Evolutionary conservation across 495 filamentous ascomycete genomes (phyloP).

Genomic region (Zalerion maritima): DNA sequence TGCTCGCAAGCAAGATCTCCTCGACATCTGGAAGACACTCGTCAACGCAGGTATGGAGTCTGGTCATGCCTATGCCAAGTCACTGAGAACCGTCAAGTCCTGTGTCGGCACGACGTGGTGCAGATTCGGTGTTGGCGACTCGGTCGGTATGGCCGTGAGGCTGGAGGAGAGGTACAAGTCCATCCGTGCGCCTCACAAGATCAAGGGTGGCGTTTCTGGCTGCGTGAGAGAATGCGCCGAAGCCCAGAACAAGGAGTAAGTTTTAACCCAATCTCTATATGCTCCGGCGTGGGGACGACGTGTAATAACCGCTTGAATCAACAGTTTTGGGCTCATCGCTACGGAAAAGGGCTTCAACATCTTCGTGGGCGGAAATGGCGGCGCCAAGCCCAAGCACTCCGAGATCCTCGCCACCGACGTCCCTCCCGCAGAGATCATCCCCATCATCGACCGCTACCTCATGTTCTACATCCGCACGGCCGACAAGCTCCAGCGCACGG

Average conservation of each 20-base stretch:
- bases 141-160: constrained; percentile 90
- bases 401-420: constrained; percentile 90
- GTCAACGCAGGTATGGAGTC: constrained; percentile 89
- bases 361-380: constrained; percentile 86
- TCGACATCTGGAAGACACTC: constrained; percentile 76
- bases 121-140: constrained; percentile 83
- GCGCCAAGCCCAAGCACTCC: constrained; percentile 70
- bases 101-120: constrained; percentile 96
- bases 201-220: constrained; percentile 85
- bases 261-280: constrained; percentile 7
- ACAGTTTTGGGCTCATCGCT: constrained; percentile 79
- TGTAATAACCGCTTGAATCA: constrained; percentile 4
- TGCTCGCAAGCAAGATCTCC: constrained; percentile 79
- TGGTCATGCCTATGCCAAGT: constrained; percentile 91
- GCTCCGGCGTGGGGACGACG: too few species aligned
- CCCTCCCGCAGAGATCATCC: constrained; percentile 67
- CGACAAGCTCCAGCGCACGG: constrained; percentile 88
- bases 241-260: constrained; percentile 87
- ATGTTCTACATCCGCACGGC: constrained; percentile 96
- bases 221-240: constrained; percentile 93
- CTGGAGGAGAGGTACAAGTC: constrained; percentile 93
- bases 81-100: constrained; percentile 80
- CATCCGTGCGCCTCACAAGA: constrained; percentile 79
- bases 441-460: constrained; percentile 80
- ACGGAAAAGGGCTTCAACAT: constrained; percentile 95